Conservation (phyloP, 2,329 filamentous ascomycete species). For the Pseudogymnoascus sp. region DNA sequence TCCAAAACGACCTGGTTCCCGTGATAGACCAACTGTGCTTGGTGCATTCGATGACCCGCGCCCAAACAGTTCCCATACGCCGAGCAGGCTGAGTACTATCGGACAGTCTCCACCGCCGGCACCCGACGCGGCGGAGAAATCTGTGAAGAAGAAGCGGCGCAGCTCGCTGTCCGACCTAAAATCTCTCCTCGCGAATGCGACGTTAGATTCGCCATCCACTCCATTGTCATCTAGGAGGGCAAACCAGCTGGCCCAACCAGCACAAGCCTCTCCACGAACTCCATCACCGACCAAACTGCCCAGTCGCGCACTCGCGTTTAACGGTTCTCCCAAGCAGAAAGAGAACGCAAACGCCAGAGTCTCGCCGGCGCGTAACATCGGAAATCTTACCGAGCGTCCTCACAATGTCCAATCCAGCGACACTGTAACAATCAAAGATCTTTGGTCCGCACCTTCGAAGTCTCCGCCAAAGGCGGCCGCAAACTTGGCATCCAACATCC, state of each 20-base stretch:
- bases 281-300: conserved; percentile 24
- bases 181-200: conserved; percentile 54
- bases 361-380: conserved; percentile 19
- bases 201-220: conserved; percentile 37
- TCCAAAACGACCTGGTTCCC: conserved; percentile 47
- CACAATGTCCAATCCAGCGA: conserved; percentile 26
- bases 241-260: conserved; percentile 18
- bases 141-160: conserved; percentile 68
- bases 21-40: conserved; percentile 51
- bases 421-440: conserved; percentile 22
- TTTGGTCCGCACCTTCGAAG: conserved; percentile 21
- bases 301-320: not conserved
- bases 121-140: conserved; percentile 35
- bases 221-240: conserved; percentile 20
- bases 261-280: conserved; percentile 26
- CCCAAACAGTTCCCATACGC: conserved; percentile 47
- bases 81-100: conserved; percentile 25
- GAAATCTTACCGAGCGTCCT: conserved; percentile 25
- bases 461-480: conserved; percentile 23
- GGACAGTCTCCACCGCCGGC: conserved; percentile 27
- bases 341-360: conserved; percentile 20
- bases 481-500: conserved; percentile 27
- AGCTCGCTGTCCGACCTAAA: conserved; percentile 87
- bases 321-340: conserved; percentile 24
- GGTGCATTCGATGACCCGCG: conserved; percentile 53